Conservation (phyloP, 202 grass and related monocot genomes). For the Hordeum pubiflorum region DNA sequence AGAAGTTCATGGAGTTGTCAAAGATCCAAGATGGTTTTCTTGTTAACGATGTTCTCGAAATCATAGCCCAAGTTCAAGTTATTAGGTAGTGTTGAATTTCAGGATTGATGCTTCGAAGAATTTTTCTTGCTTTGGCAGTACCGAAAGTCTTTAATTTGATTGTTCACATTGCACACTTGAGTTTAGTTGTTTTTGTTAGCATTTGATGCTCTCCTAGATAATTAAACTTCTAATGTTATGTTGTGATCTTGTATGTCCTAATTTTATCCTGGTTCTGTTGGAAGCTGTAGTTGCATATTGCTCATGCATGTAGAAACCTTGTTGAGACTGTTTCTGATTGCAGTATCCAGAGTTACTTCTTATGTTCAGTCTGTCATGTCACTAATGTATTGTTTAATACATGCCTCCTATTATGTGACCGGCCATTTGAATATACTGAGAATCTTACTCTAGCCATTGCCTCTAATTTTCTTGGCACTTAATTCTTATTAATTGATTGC, state of each 20-base stretch:
- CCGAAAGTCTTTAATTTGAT: neutral
- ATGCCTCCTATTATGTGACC: constrained; percentile 3
- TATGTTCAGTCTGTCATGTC: neutral
- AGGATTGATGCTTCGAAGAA: neutral
- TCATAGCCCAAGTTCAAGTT: constrained; percentile 91
- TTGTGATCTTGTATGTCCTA: neutral
- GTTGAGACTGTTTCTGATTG: neutral
- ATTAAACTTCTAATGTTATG: neutral
- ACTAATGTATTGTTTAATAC: neutral
- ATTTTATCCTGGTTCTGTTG: constrained; percentile 4
- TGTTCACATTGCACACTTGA: neutral
- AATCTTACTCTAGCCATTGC: neutral
- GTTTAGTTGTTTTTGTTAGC: neutral
- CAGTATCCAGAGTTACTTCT: neutral
- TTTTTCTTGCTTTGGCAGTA: constrained; percentile 12
- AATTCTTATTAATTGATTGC: neutral
- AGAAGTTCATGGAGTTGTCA: constrained; percentile 90
- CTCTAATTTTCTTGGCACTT: neutral
- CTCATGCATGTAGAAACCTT: constrained; percentile 16
- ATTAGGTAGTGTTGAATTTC: constrained; percentile 56
- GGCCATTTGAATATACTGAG: neutral
- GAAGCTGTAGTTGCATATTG: constrained; percentile 9
- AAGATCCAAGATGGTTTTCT: constrained; percentile 83
- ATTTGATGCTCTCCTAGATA: constrained; percentile 17
- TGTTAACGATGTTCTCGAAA: constrained; percentile 65